Percentiles rank a stretch among this genome's conserved stretches.
These are phyloP conservation scores for Deuterostichococcus epilithicus DNA, from an alignment of 139 green algal species.

Conservation along the genomic window DNA sequence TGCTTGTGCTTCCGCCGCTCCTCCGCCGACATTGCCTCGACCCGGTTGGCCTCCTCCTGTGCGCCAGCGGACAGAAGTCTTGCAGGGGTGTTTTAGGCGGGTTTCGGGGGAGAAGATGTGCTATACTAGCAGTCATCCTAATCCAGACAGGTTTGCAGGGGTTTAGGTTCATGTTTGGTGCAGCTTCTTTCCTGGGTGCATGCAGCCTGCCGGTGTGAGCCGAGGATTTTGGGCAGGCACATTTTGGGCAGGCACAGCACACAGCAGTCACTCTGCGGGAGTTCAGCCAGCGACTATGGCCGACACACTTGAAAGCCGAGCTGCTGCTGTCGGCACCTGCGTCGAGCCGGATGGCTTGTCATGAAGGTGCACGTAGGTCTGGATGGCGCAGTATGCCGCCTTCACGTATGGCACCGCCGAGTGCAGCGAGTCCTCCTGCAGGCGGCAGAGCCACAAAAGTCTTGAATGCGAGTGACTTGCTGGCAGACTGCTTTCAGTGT, in stretches of 20 bases:
- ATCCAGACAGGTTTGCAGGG: too few relatives aligned
- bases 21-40: constrained; percentile 65
- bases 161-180: too few relatives aligned
- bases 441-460: too few relatives aligned
- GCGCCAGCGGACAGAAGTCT: not conserved
- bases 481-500: too few relatives aligned
- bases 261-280: constrained; percentile 57
- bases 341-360: constrained; percentile 34
- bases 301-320: too few relatives aligned
- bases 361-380: constrained; percentile 66
- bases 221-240: too few relatives aligned
- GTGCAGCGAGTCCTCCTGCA: constrained; percentile 70
- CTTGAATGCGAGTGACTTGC: too few relatives aligned
- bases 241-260: constrained; percentile 25
- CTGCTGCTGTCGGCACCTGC: not conserved
- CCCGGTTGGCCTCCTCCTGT: constrained; percentile 44
- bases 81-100: too few relatives aligned
- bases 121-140: too few relatives aligned
- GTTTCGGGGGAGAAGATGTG: too few relatives aligned
- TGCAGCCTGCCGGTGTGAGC: not conserved
- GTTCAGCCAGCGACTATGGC: constrained; percentile 65
- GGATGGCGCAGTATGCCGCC: constrained; percentile 69
- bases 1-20: constrained; percentile 76
- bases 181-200: too few relatives aligned
- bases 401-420: constrained; percentile 17